Conservation (phyloP, 495 filamentous ascomycete species). For the Hypoxylon trugodes region DNA sequence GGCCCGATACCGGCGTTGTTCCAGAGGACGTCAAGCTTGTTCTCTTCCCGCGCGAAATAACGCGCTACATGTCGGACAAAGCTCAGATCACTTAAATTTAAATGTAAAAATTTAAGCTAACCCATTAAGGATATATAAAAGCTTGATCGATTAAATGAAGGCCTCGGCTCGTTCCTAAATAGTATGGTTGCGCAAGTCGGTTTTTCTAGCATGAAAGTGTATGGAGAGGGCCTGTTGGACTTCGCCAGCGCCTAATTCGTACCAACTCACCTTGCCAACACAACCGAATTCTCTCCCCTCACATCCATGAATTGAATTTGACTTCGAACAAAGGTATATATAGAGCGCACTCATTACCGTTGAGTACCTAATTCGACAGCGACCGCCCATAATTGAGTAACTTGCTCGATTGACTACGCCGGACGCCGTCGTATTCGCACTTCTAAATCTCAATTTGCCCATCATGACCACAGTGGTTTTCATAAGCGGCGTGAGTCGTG, state of each 20-base stretch:
- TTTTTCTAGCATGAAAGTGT: neutral
- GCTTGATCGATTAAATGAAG: constrained; percentile 37
- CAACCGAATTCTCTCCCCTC: no score
- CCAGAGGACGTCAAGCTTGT: constrained; percentile 60
- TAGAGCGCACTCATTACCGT: no score
- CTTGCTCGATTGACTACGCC: no score
- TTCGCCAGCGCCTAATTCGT: neutral
- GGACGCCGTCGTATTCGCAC: constrained; percentile 10
- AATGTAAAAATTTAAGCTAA: constrained; percentile 43
- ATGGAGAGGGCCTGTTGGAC: neutral
- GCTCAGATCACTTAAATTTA: constrained; percentile 58
- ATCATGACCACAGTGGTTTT: constrained; percentile 25
- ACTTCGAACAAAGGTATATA: no score
- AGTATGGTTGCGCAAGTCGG: neutral
- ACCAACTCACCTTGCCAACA: constrained; percentile 28
- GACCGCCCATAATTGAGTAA: no score
- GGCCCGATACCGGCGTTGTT: constrained; percentile 62
- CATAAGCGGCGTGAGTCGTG: constrained; percentile 21
- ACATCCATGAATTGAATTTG: no score
- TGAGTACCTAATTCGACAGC: no score
- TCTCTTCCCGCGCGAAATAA: constrained; percentile 50
- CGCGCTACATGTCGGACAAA: constrained; percentile 54
- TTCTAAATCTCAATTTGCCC: constrained; percentile 11
- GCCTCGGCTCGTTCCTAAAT: constrained; percentile 38
- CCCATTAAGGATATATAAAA: constrained; percentile 25